phyloP scores from a whole-genome alignment of 345 rosid species.

The Iberis pinnata region DNA sequence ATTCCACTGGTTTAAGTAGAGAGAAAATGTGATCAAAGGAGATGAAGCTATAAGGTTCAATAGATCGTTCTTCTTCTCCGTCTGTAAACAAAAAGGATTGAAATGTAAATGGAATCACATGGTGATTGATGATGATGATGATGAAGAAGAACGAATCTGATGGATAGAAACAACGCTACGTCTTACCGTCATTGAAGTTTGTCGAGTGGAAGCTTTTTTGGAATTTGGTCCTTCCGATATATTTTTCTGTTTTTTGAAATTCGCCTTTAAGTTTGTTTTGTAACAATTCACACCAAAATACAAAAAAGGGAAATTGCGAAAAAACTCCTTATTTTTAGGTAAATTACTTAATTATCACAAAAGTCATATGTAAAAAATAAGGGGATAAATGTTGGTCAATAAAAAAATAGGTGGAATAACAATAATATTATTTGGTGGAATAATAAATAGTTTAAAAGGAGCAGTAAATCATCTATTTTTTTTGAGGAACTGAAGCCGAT shows the following conservation, averaged over 20 bases:
- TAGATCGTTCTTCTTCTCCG: slow-evolving; percentile 13
- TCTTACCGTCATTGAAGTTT: slow-evolving; percentile 14
- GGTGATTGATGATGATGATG: neutral
- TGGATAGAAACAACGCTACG: slow-evolving; percentile 31
- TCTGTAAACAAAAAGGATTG: neutral
- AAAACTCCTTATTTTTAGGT: neutral
- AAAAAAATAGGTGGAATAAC: too few relatives aligned
- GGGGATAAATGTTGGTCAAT: too few relatives aligned
- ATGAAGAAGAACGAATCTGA: slow-evolving; percentile 21
- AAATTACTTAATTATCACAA: too few relatives aligned
- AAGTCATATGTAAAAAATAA: too few relatives aligned
- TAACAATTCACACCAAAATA: neutral
- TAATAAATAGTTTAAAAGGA: too few relatives aligned
- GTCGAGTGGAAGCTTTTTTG: neutral
- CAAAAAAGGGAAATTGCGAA: neutral
- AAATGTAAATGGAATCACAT: slow-evolving; percentile 17
- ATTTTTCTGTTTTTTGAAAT: neutral
- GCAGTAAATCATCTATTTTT: too few relatives aligned
- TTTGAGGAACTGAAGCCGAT: too few relatives aligned
- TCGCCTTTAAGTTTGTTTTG: neutral
- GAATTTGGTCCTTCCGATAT: neutral
- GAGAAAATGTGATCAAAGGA: neutral
- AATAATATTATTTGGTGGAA: too few relatives aligned
- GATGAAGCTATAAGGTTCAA: neutral
- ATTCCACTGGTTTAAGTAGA: slow-evolving; percentile 13